These are phyloP conservation scores for Penicillium fuscoglaucum DNA, from an alignment of 2,329 filamentous ascomycete genomes.

Conservation along the genomic window DNA sequence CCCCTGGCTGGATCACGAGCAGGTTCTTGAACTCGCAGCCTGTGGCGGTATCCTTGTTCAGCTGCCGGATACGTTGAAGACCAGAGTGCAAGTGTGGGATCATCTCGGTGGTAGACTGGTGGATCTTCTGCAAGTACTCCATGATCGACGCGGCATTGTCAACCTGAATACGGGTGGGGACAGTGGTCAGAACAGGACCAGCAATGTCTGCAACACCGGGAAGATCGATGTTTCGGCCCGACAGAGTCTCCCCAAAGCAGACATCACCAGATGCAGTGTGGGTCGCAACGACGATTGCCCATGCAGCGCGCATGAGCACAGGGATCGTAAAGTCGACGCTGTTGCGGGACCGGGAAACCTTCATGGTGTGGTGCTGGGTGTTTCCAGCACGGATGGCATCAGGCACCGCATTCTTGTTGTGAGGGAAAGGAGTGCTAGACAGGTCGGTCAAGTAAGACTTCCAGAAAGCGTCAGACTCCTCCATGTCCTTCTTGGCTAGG, in stretches of 20 bases:
- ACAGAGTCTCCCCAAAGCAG: slow-evolving; percentile 56
- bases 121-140: slow-evolving; percentile 58
- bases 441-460: slow-evolving; percentile 32
- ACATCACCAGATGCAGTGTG: slow-evolving; percentile 52
- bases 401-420: slow-evolving; percentile 23
- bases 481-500: slow-evolving; percentile 28
- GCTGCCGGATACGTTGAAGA: slow-evolving; percentile 53
- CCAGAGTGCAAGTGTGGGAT: slow-evolving; percentile 67
- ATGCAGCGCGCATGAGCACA: slow-evolving; percentile 53
- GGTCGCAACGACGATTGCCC: slow-evolving; percentile 52
- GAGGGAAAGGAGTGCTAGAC: slow-evolving; percentile 32
- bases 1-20: slow-evolving; percentile 44
- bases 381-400: slow-evolving; percentile 29
- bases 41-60: slow-evolving; percentile 51
- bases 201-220: slow-evolving; percentile 51
- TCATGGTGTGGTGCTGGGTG: slow-evolving; percentile 25
- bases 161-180: slow-evolving; percentile 43
- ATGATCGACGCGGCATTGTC: slow-evolving; percentile 38
- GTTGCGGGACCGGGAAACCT: slow-evolving; percentile 21
- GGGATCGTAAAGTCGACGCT: slow-evolving; percentile 45
- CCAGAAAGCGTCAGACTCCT: slow-evolving; percentile 36
- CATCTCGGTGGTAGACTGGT: slow-evolving; percentile 56
- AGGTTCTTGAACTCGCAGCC: slow-evolving; percentile 52
- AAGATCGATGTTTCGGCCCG: slow-evolving; percentile 55
- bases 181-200: slow-evolving; percentile 43